These are phyloP conservation scores for Pleurotus pulmonarius DNA, from an alignment of 768 basidiomycete genomes.

Conservation along the genomic window DNA sequence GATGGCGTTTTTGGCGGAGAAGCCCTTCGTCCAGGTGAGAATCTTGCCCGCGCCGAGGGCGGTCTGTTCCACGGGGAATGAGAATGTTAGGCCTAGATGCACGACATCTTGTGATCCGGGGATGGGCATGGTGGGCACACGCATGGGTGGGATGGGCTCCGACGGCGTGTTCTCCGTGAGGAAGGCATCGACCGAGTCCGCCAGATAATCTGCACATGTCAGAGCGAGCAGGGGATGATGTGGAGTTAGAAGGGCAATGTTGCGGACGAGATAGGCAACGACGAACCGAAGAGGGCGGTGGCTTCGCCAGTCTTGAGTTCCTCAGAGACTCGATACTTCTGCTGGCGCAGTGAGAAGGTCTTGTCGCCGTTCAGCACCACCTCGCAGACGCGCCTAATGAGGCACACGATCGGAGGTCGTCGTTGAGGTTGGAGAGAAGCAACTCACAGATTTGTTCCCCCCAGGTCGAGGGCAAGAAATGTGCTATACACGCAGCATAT, in stretches of 20 bases:
- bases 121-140: conserved; percentile 12
- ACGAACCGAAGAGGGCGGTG: conserved; percentile 75
- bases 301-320: conserved; percentile 92
- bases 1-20: conserved; percentile 72
- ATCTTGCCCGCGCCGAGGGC: conserved; percentile 88
- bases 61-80: conserved; percentile 96
- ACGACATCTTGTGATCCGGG: conserved; percentile 28
- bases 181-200: conserved; percentile 94
- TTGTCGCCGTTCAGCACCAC: conserved; percentile 88
- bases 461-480: conserved; percentile 94
- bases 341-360: conserved; percentile 85
- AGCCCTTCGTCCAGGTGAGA: conserved; percentile 94
- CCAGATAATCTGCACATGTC: conserved; percentile 81
- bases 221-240: conserved; percentile 4
- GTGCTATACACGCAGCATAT: conserved; percentile 47
- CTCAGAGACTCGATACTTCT: conserved; percentile 96
- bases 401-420: conserved; percentile 8
- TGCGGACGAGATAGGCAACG: conserved; percentile 5
- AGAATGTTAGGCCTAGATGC: conserved; percentile 89
- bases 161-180: conserved; percentile 57
- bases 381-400: conserved; percentile 87
- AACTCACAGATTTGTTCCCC: conserved; percentile 93
- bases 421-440: background rate
- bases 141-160: conserved; percentile 32
- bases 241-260: conserved; percentile 4